Percentiles rank a stretch among this genome's conserved stretches.
These are phyloP conservation scores for Tausonia pullulans DNA, from an alignment of 1,284 basidiomycete species.

Conservation along the genomic window DNA sequence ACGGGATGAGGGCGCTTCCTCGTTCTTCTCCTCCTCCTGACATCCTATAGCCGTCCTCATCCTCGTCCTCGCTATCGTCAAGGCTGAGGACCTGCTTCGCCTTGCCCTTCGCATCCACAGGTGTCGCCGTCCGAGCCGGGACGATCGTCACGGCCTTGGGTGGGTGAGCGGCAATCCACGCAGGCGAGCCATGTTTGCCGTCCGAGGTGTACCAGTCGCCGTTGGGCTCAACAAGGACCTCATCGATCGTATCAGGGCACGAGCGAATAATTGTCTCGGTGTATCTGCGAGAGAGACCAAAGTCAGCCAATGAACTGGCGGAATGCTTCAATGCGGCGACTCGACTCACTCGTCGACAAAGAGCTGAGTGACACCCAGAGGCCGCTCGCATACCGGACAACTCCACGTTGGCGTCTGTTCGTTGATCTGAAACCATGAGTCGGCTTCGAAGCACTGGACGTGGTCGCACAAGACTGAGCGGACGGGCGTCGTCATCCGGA, in stretches of 20 bases:
- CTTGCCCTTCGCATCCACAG: conserved; percentile 5
- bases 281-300: conserved; percentile 44
- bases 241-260: conserved; percentile 69
- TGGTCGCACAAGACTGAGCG: conserved; percentile 79
- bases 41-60: not conserved
- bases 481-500: conserved; percentile 72
- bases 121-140: conserved; percentile 3
- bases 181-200: conserved; percentile 62
- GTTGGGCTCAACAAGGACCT: conserved; percentile 85
- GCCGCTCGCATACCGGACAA: conserved; percentile 87
- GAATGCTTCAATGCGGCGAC: conserved; percentile 2
- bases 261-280: conserved; percentile 70
- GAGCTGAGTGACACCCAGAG: conserved; percentile 65
- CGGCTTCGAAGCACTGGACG: conserved; percentile 90
- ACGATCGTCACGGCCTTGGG: not conserved
- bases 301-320: not conserved
- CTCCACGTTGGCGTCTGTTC: conserved; percentile 92
- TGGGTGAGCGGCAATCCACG: conserved; percentile 51
- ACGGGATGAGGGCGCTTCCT: not conserved
- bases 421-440: conserved; percentile 89
- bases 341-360: conserved; percentile 74
- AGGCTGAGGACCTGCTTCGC: conserved; percentile 3
- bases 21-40: not conserved
- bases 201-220: conserved; percentile 92
- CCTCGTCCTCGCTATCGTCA: conserved; percentile 16